Evolutionary conservation across 495 filamentous ascomycete genomes (phyloP), one percentile per base, ranked within the genome.

Genomic region (Bacidia rubella): DNA sequence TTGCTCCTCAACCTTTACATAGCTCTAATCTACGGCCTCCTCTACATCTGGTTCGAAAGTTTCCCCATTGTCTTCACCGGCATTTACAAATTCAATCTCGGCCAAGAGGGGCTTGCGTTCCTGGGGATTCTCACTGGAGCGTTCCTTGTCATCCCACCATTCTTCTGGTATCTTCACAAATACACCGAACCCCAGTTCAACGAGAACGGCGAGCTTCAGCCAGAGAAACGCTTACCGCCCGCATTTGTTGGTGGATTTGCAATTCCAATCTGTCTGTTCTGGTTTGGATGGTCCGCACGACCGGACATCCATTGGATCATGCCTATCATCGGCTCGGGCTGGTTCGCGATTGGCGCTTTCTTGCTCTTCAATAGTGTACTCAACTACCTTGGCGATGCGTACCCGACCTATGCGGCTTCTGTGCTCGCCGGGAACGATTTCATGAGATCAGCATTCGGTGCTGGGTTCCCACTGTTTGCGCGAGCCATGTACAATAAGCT

Each of bases 1-100:
- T 62, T 78, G 53, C 47, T 75, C 5, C 58, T 75, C 2, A 76
- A 77, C 54, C 64, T 78, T 19, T 77, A 78, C 59, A 74, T 71
- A 42, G 62, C 73, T 4, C 66, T 79, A 0, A 66, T 74, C 32
- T 78, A 80, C 46, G 74, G 70, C 2, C 68, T 79, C 24, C 63
- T 75, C 9, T 80, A 77, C 57, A 68, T 73, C 57, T 80, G 69
- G 67, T 78, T 80, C 63, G 77, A 80, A 56, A 70, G 69, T 3
- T 80, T 77, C 60, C 75, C 74, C 1, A 66, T 76, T 21, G 69
- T 77, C 49, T 80, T 75, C 57, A 26, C 59, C 38, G 64, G 64
- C 2, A 70, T 73, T 12, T 75, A 74, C 60, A 60, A 62, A 53
- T 77, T 79, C 62, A 67, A 67, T 38, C 57, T 70, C 0, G 70